A percentile compares a stretch with the other conserved stretches of the same genome.
Conservation (phyloP, 208 protist genomes). For the Naegleria gruberi region DNA sequence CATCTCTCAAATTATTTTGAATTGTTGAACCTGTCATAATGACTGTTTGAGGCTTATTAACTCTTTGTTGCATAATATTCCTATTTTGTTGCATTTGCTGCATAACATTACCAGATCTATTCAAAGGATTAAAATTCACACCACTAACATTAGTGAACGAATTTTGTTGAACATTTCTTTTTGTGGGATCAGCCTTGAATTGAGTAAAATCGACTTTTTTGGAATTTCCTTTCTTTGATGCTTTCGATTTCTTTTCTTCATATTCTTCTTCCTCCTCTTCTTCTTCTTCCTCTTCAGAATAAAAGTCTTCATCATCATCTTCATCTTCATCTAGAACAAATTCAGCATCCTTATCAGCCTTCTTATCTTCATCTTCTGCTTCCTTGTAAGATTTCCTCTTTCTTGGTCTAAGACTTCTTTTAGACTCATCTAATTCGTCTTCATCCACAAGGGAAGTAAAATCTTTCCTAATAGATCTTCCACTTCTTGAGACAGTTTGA, state of each 20-base stretch:
- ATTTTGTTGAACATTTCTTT: background rate
- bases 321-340: slow-evolving; percentile 8
- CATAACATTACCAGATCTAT: background rate
- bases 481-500: background rate
- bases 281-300: slow-evolving; percentile 1
- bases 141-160: background rate
- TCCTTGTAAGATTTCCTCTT: background rate
- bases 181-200: background rate
- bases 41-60: too few species aligned
- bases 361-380: background rate
- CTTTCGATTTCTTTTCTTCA: background rate
- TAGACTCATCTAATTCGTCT: background rate
- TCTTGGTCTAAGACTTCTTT: background rate
- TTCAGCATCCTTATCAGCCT: background rate
- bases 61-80: background rate
- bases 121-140: background rate
- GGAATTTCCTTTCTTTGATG: background rate
- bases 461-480: background rate
- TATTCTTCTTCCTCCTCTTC: background rate
- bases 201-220: background rate
- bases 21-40: too few species aligned
- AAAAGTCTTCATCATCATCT: background rate
- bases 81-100: background rate
- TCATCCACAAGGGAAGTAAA: background rate
- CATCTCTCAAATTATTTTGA: too few species aligned